A percentile compares a stretch with the other conserved stretches of the same genome.
Conservation (phyloP, 371 early-diverging fungal species). For the Apophysomyces elegans region DNA sequence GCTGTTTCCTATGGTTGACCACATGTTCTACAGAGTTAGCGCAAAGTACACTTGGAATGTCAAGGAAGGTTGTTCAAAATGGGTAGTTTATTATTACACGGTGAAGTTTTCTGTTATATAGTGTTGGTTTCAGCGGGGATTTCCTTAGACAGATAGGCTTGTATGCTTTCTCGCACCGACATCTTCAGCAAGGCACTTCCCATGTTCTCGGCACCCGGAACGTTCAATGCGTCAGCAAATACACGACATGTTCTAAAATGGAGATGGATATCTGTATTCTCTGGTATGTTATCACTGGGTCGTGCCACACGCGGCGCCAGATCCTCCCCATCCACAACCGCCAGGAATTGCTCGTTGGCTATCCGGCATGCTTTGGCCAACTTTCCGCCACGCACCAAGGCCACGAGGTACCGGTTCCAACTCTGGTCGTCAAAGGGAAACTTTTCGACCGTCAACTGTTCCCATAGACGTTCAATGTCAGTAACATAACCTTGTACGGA, state of each 20-base stretch:
- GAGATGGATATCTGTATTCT: constrained; percentile 21
- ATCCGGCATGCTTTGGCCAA: constrained; percentile 25
- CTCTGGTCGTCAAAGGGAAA: constrained; percentile 49
- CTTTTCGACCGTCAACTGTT: constrained; percentile 14
- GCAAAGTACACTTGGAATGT: no score
- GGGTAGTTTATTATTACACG: no score
- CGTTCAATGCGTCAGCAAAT: constrained; percentile 26
- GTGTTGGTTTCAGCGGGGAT: background rate
- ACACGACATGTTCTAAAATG: constrained; percentile 26
- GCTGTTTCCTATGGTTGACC: no score
- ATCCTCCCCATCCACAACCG: background rate
- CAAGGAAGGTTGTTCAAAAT: no score
- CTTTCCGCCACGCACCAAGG: constrained; percentile 16
- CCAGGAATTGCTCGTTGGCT: constrained; percentile 19
- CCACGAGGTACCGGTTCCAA: constrained; percentile 42
- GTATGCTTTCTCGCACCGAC: background rate
- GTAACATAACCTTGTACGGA: constrained; percentile 17
- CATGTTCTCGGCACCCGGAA: constrained; percentile 10
- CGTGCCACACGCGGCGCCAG: constrained; percentile 1
- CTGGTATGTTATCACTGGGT: constrained; percentile 23
- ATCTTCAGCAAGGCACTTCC: background rate
- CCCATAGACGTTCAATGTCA: constrained; percentile 38
- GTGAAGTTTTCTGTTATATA: no score
- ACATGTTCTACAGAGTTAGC: no score
- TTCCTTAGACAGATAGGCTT: background rate